These are phyloP conservation scores for Globisporangium sylvaticum DNA, from an alignment of 352 stramenopile species.

Conservation along the genomic window DNA sequence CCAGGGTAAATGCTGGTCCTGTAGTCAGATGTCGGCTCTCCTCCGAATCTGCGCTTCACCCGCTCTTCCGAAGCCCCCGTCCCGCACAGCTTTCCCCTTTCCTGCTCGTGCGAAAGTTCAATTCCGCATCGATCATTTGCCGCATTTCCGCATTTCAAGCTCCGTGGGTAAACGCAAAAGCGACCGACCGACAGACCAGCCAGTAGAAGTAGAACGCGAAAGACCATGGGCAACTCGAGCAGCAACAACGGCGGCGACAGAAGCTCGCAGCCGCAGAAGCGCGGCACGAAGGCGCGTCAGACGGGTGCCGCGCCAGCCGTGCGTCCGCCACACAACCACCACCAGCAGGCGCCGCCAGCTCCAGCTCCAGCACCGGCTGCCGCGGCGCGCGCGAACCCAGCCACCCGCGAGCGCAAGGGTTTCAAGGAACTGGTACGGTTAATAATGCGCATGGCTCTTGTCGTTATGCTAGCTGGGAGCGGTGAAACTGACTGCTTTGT, in stretches of 20 bases:
- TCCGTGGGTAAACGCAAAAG: background rate
- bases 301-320: conserved; percentile 17
- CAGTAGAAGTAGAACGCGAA: background rate
- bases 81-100: background rate
- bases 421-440: conserved; percentile 68
- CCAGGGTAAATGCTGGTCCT: background rate
- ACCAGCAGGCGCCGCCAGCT: conserved; percentile 17
- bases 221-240: conserved; percentile 65
- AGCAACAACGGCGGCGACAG: conserved; percentile 35
- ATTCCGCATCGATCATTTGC: background rate
- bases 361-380: conserved; percentile 18
- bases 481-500: conserved; percentile 1
- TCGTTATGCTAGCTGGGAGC: background rate
- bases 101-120: conserved; percentile 1
- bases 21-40: background rate
- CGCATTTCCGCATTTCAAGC: conserved; percentile 8
- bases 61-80: background rate
- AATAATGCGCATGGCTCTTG: background rate
- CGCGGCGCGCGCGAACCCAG: conserved; percentile 30
- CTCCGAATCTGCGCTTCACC: background rate
- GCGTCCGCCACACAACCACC: conserved; percentile 17
- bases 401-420: conserved; percentile 49
- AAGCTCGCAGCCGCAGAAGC: conserved; percentile 15
- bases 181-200: background rate
- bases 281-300: conserved; percentile 28